Evolutionary conservation across 2,329 filamentous ascomycete species (phyloP), one percentile per base, ranked within the genome.

Genomic region (Hymenoscyphus repandus): DNA sequence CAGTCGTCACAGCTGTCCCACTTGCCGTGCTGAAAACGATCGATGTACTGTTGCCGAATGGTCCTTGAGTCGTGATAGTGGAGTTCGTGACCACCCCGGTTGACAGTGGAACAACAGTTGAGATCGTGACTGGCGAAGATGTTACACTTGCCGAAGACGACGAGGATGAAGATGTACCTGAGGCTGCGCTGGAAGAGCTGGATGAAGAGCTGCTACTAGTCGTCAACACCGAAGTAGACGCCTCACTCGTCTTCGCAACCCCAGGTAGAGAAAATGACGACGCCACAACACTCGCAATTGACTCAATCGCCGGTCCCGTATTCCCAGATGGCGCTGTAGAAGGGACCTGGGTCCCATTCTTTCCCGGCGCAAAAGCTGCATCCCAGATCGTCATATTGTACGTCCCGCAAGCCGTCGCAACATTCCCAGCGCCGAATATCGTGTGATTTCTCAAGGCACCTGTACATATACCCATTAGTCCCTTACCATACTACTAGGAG

Each of bases 311-410:
- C 6, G 22, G 7, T 1, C 37, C 45, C 18, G 45, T 40, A 40
- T 17, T 40, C 13, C 15, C 37, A 4, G 31, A n/a, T 6, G 37
- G 32, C 5, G 22, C 37, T 13, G 44, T n/a, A 9, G 34, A 22
- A n/a, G 44, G 44, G n/a, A 17, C 15, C 7, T 30, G 32, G 6
- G 40, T 50, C 5, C 40, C 47, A 10, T 50, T 34, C 7, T 45
- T 13, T 22, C 47, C 47, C 6, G 47, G 47, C 40, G 13, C 22
- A 22, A 50, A 50, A n/a, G 20, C 32, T 0, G 50, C 18, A 6
- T 46, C 37, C 42, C 33, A 51, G 30, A 53, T 47, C 1, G 53
- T 56, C 30, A 51, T 49, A 37, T 56, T 53, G 33, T 51, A 56
- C 3, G 27, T 44, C 22, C 50, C 54, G 13, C 54, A 56, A 10